These are phyloP conservation scores for Thelonectria discophora DNA, from an alignment of 2,329 filamentous ascomycete species.

Conservation along the genomic window DNA sequence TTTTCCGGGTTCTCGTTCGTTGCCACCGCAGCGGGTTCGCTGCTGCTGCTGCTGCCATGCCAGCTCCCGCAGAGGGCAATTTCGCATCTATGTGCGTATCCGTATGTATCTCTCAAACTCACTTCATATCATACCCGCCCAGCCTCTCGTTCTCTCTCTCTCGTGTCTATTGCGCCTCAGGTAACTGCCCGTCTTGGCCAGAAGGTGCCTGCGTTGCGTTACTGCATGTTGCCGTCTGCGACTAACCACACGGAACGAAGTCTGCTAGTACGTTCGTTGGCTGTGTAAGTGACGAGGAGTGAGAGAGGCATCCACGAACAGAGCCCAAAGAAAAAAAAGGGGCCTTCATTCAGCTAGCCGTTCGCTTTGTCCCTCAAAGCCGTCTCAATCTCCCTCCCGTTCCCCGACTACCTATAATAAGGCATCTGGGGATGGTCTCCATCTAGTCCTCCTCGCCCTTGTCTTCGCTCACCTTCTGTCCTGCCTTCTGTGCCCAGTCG, in stretches of 20 bases:
- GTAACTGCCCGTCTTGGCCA: conserved; percentile 12
- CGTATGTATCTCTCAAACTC: no score
- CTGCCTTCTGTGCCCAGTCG: neutral
- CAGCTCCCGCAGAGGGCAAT: neutral
- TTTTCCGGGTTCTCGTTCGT: conserved; percentile 10
- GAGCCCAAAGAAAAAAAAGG: conserved; percentile 13
- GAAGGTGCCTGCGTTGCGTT: conserved; percentile 15
- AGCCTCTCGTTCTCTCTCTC: neutral
- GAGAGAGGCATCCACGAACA: neutral
- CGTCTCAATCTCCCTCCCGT: conserved; percentile 11
- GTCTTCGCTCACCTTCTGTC: conserved; percentile 16
- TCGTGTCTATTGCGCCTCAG: neutral
- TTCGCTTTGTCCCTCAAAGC: conserved; percentile 12
- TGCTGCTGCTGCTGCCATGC: neutral
- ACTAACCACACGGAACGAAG: conserved; percentile 14
- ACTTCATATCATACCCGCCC: no score
- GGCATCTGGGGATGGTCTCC: conserved; percentile 19
- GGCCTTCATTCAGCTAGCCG: conserved; percentile 16
- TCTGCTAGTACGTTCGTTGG: no score
- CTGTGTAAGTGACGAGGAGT: conserved; percentile 20
- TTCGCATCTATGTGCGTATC: neutral
- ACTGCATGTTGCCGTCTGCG: neutral
- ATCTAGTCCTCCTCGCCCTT: conserved; percentile 7
- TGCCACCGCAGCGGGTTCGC: conserved; percentile 25
- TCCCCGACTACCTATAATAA: no score